A percentile compares a stretch with the other conserved stretches of the same genome.
phyloP scores from a whole-genome alignment of 2,329 filamentous ascomycete genomes.

The Alternaria viburni region DNA sequence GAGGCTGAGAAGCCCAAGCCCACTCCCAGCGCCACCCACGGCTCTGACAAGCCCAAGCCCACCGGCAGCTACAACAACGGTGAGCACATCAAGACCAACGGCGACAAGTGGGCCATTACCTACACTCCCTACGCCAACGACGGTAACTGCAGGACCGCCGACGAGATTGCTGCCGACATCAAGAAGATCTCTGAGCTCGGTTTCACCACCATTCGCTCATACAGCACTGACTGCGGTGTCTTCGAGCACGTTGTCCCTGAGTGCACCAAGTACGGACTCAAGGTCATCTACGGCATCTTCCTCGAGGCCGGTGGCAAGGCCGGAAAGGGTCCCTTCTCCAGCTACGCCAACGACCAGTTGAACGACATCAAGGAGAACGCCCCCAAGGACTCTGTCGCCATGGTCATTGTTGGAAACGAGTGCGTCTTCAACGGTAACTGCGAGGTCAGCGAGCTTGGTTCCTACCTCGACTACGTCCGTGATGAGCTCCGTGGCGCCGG shows the following conservation, averaged over 20 bases:
- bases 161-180: constrained; percentile 51
- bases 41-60: constrained; percentile 37
- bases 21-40: constrained; percentile 28
- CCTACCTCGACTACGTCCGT: constrained; percentile 74
- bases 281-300: constrained; percentile 87
- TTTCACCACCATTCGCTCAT: constrained; percentile 76
- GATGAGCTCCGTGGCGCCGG: constrained; percentile 65
- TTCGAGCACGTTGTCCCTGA: constrained; percentile 77
- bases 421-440: constrained; percentile 77
- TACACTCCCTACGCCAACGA: constrained; percentile 56
- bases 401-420: constrained; percentile 91
- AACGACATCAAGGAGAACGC: constrained; percentile 72
- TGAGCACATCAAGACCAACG: constrained; percentile 49
- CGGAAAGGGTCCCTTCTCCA: constrained; percentile 49
- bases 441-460: constrained; percentile 67
- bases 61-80: constrained; percentile 30
- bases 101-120: constrained; percentile 56
- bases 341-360: constrained; percentile 75
- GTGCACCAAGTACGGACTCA: constrained; percentile 69
- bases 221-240: constrained; percentile 89
- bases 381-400: constrained; percentile 73
- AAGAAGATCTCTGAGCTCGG: constrained; percentile 52
- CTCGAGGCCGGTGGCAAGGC: constrained; percentile 66
- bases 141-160: constrained; percentile 52
- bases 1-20: constrained; percentile 19